These are phyloP conservation scores for Fusarium scirpi DNA, from an alignment of 2,329 filamentous ascomycete species.

Conservation along the genomic window DNA sequence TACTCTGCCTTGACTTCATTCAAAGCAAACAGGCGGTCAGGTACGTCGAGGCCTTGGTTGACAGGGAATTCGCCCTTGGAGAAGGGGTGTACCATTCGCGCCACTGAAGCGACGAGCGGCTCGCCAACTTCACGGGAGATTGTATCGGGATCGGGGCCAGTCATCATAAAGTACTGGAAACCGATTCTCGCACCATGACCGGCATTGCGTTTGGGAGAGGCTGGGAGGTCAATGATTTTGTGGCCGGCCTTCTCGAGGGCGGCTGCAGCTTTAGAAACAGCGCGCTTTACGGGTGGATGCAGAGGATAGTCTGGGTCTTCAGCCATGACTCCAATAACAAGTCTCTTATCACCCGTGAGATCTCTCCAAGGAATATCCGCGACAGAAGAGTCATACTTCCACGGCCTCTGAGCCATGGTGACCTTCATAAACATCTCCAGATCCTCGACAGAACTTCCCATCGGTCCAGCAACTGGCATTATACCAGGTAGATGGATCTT, in stretches of 20 bases:
- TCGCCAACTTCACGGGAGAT: conserved; percentile 34
- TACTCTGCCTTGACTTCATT: conserved; percentile 22
- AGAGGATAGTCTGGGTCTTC: conserved; percentile 62
- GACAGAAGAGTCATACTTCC: conserved; percentile 58
- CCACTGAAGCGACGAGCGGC: conserved; percentile 37
- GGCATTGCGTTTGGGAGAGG: conserved; percentile 29
- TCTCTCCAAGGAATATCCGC: conserved; percentile 60
- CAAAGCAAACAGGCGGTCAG: conserved; percentile 6
- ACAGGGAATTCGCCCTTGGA: conserved; percentile 26
- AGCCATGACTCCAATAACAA: conserved; percentile 60
- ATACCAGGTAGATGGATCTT: conserved; percentile 45
- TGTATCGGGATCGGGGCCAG: conserved; percentile 22
- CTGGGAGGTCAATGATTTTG: conserved; percentile 53
- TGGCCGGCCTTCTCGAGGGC: conserved; percentile 59
- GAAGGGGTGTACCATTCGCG: conserved; percentile 35
- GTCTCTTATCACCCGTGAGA: conserved; percentile 34
- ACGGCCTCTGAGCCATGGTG: conserved; percentile 56
- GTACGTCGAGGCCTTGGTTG: conserved; percentile 1
- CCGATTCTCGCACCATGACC: conserved; percentile 34
- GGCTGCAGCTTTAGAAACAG: conserved; percentile 56
- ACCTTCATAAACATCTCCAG: conserved; percentile 51
- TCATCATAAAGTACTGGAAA: conserved; percentile 37
- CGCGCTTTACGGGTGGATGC: conserved; percentile 62
- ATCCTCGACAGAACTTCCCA: conserved; percentile 54
- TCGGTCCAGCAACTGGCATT: conserved; percentile 56